These are phyloP conservation scores for Kluyveromyces sp. DNA, from an alignment of 1,139 yeast genomes.

Conservation along the genomic window DNA sequence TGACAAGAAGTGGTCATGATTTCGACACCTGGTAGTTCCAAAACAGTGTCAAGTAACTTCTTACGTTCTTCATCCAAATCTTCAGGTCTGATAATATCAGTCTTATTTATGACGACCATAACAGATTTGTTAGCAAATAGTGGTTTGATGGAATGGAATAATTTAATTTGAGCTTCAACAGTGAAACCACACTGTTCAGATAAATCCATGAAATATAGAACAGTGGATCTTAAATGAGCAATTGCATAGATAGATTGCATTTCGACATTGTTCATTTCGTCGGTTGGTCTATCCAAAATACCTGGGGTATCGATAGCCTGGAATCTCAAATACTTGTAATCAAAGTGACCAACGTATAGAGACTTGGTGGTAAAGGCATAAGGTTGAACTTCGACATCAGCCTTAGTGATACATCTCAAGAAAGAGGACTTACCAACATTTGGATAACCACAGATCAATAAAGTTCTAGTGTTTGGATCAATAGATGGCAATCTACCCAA, in stretches of 20 bases:
- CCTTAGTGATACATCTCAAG: slow-evolving; percentile 86
- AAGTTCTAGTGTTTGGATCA: slow-evolving; percentile 97
- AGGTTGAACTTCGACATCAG: slow-evolving; percentile 98
- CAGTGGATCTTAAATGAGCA: slow-evolving; percentile 96
- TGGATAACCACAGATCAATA: slow-evolving; percentile 96
- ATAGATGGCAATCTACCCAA: slow-evolving; percentile 96
- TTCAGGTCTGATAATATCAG: slow-evolving; percentile 79
- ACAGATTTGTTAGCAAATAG: slow-evolving; percentile 95
- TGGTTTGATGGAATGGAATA: slow-evolving; percentile 94
- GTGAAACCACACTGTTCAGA: slow-evolving; percentile 99
- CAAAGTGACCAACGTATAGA: slow-evolving; percentile 93
- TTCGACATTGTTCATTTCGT: slow-evolving; percentile 98
- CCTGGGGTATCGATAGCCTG: slow-evolving; percentile 99
- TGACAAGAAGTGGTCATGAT: slow-evolving; percentile 89
- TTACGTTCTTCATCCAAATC: slow-evolving; percentile 75
- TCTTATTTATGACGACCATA: slow-evolving; percentile 89
- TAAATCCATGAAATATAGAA: slow-evolving; percentile 93
- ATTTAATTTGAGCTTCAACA: slow-evolving; percentile 92
- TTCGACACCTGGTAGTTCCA: slow-evolving; percentile 72
- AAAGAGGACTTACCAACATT: slow-evolving; percentile 98
- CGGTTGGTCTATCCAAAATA: slow-evolving; percentile 96
- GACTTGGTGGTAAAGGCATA: slow-evolving; percentile 97
- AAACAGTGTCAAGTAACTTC: slow-evolving; percentile 56
- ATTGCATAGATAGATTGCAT: slow-evolving; percentile 98
- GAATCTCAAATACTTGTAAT: slow-evolving; percentile 91